A percentile compares a stretch with the other conserved stretches of the same genome.
These are phyloP conservation scores for Hemerocallis citrina DNA, from an alignment of 106 monocot species.

Conservation along the genomic window DNA sequence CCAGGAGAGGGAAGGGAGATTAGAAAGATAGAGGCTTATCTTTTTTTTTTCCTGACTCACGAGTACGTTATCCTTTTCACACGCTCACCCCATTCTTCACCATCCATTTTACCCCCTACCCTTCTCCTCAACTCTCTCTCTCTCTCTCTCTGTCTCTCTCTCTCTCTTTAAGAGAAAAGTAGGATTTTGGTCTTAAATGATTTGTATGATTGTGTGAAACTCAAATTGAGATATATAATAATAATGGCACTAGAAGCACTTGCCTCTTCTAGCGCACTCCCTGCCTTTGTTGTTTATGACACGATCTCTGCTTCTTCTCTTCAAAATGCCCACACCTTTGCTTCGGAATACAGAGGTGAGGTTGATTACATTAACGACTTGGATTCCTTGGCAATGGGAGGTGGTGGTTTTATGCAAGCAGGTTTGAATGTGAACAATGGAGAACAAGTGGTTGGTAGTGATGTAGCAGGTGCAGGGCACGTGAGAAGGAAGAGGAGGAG, in stretches of 20 bases:
- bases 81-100: neutral
- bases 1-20: too few species aligned
- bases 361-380: too few species aligned
- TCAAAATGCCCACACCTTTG: neutral
- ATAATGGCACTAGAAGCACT: constrained; percentile 36
- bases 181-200: constrained; percentile 16
- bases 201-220: neutral
- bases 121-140: too few species aligned
- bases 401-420: neutral
- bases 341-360: too few species aligned
- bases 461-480: neutral
- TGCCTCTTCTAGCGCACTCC: constrained; percentile 20
- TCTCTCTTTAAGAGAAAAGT: constrained; percentile 13
- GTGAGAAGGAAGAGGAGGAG: constrained; percentile 62
- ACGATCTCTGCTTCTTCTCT: constrained; percentile 30
- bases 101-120: neutral
- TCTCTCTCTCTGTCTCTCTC: neutral
- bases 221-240: neutral
- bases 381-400: neutral
- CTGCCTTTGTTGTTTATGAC: constrained; percentile 40
- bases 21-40: too few species aligned
- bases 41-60: too few species aligned
- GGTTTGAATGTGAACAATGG: too few species aligned
- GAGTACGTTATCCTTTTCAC: constrained; percentile 11
- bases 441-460: neutral